Conservation (phyloP, 2,329 filamentous ascomycete species). For the Venturia effusa region DNA sequence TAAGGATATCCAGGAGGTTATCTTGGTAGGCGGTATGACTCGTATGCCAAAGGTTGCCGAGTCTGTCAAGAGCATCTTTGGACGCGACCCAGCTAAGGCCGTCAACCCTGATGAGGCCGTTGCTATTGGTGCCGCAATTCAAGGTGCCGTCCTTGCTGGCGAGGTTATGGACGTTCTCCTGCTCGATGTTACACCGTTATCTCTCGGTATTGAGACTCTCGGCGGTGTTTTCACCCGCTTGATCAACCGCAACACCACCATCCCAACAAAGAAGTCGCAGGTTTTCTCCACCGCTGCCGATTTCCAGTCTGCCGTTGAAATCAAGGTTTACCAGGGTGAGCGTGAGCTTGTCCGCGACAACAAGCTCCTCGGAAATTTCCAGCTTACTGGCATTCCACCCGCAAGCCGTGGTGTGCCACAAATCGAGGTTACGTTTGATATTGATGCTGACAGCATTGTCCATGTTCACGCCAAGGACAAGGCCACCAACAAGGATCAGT, state of each 20-base stretch:
- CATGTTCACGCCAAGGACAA: slow-evolving; percentile 98
- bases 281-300: slow-evolving; percentile 95
- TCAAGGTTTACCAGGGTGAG: slow-evolving; percentile 99
- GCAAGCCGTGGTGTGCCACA: slow-evolving; percentile 94
- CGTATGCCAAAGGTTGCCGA: slow-evolving; percentile 98
- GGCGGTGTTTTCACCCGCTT: slow-evolving; percentile 95
- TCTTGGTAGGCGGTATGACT: slow-evolving; percentile 97
- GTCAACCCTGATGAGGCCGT: slow-evolving; percentile 98
- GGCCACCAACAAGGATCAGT: slow-evolving; percentile 99
- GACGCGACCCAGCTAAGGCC: slow-evolving; percentile 91
- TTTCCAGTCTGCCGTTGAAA: slow-evolving; percentile 97
- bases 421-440: slow-evolving; percentile 97
- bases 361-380: slow-evolving; percentile 98
- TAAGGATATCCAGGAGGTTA: slow-evolving; percentile 95
- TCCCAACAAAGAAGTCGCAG: slow-evolving; percentile 98
- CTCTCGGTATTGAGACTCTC: slow-evolving; percentile 95
- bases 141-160: slow-evolving; percentile 92
- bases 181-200: slow-evolving; percentile 90
- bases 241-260: slow-evolving; percentile 99
- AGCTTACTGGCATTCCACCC: slow-evolving; percentile 92
- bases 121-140: slow-evolving; percentile 91
- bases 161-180: slow-evolving; percentile 94
- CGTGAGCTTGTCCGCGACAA: slow-evolving; percentile 98
- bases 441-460: slow-evolving; percentile 94
- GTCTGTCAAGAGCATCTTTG: slow-evolving; percentile 94